These are phyloP conservation scores for Meredithiella fracta DNA, from an alignment of 2,329 filamentous ascomycete species.

Conservation along the genomic window DNA sequence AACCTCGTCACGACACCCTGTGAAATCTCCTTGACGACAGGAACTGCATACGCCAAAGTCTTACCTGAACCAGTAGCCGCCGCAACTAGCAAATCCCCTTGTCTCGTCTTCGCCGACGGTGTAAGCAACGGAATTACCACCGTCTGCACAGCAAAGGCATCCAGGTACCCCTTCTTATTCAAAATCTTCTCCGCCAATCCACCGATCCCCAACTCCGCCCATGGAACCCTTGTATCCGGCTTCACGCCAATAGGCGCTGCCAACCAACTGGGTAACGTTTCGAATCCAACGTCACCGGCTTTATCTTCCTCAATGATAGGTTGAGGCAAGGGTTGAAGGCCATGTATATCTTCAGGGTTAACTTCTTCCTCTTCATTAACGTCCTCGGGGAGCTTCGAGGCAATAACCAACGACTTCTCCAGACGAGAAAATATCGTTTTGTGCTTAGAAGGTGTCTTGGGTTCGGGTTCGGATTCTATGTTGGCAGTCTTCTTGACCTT, in stretches of 20 bases:
- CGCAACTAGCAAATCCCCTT: slow-evolving; percentile 73
- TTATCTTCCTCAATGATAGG: slow-evolving; percentile 46
- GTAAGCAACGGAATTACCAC: slow-evolving; percentile 60
- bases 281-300: slow-evolving; percentile 41
- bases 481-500: slow-evolving; percentile 2
- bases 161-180: slow-evolving; percentile 35
- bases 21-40: slow-evolving; percentile 63
- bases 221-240: slow-evolving; percentile 41
- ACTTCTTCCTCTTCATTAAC: slow-evolving; percentile 4
- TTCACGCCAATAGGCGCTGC: slow-evolving; percentile 56
- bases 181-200: slow-evolving; percentile 44
- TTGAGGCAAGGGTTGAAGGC: slow-evolving; percentile 68
- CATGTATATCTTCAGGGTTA: slow-evolving; percentile 39
- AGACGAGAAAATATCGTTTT: slow-evolving; percentile 18
- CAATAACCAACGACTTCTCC: slow-evolving; percentile 18
- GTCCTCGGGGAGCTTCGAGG: too few relatives aligned
- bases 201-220: slow-evolving; percentile 46
- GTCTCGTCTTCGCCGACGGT: slow-evolving; percentile 40
- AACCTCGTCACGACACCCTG: slow-evolving; percentile 47
- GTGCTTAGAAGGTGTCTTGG: slow-evolving; percentile 12
- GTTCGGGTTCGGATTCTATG: not conserved
- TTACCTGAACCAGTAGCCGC: slow-evolving; percentile 94
- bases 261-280: slow-evolving; percentile 68
- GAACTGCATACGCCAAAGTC: slow-evolving; percentile 78
- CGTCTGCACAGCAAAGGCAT: slow-evolving; percentile 30